phyloP scores from a whole-genome alignment of 169 alveolate species.

The Cryptosporidium tyzzeri region DNA sequence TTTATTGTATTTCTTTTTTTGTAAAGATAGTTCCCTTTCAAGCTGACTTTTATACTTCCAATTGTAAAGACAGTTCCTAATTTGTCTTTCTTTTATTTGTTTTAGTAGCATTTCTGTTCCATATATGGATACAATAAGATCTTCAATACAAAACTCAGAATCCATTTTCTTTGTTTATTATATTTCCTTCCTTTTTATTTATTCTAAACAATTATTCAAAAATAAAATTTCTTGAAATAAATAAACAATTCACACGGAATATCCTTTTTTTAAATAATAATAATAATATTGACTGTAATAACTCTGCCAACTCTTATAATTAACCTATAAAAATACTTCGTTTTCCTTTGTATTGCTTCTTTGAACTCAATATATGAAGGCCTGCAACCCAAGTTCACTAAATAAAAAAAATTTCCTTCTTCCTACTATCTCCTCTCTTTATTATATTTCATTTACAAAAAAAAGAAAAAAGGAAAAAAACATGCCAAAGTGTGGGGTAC shows the following conservation, averaged over 20 bases:
- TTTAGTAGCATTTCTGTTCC: constrained; percentile 53
- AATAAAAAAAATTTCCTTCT: neutral
- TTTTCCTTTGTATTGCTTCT: neutral
- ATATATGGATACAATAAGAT: constrained; percentile 40
- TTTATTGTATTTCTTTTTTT: constrained; percentile 52
- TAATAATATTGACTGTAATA: neutral
- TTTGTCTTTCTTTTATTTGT: constrained; percentile 47
- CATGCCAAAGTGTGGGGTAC: constrained; percentile 25
- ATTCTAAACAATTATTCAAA: neutral
- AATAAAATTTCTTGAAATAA: neutral
- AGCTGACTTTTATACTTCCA: constrained; percentile 61
- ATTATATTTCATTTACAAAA: neutral
- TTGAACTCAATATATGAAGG: neutral
- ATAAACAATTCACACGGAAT: too few relatives aligned
- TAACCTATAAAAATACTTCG: too few relatives aligned
- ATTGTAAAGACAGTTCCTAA: constrained; percentile 46
- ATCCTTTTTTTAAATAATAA: too few relatives aligned
- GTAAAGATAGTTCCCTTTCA: constrained; percentile 22
- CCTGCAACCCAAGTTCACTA: neutral
- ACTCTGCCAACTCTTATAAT: neutral
- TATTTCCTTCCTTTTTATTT: neutral
- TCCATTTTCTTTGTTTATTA: neutral
- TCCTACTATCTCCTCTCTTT: neutral
- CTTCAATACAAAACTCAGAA: constrained; percentile 39
- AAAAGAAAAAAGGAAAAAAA: neutral